Percentiles rank a stretch among this genome's conserved stretches.
Evolutionary conservation across 495 filamentous ascomycete genomes (phyloP).

Genomic region (Neurospora pannonica): DNA sequence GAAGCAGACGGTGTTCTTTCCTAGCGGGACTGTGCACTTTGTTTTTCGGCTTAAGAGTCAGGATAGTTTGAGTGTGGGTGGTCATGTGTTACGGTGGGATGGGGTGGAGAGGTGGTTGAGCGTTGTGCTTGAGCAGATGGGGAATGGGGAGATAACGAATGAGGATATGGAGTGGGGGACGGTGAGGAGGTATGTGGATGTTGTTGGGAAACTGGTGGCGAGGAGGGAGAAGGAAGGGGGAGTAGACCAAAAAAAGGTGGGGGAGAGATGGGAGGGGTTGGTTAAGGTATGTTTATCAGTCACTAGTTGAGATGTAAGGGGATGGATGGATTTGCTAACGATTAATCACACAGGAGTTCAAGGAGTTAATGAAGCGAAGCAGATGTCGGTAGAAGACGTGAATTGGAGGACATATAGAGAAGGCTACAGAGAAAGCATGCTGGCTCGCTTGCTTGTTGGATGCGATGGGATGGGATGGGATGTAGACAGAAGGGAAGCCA

Average conservation of each 20-base stretch:
- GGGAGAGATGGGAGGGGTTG: neutral
- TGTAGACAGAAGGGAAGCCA: neutral
- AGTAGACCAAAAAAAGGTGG: neutral
- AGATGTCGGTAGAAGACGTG: neutral
- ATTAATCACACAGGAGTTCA: neutral
- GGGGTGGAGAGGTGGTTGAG: neutral
- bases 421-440: neutral
- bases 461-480: neutral
- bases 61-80: neutral
- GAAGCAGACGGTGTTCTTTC: neutral
- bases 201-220: neutral
- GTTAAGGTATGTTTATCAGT: neutral
- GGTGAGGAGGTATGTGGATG: neutral
- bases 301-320: neutral
- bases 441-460: neutral
- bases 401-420: neutral
- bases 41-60: neutral
- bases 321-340: neutral
- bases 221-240: neutral
- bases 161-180: neutral
- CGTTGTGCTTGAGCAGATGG: neutral
- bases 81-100: neutral
- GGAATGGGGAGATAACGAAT: neutral
- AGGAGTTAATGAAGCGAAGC: neutral
- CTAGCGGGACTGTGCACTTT: neutral